Evolutionary conservation across 1,284 basidiomycete species (phyloP).

Genomic region (Inonotus obliquus): DNA sequence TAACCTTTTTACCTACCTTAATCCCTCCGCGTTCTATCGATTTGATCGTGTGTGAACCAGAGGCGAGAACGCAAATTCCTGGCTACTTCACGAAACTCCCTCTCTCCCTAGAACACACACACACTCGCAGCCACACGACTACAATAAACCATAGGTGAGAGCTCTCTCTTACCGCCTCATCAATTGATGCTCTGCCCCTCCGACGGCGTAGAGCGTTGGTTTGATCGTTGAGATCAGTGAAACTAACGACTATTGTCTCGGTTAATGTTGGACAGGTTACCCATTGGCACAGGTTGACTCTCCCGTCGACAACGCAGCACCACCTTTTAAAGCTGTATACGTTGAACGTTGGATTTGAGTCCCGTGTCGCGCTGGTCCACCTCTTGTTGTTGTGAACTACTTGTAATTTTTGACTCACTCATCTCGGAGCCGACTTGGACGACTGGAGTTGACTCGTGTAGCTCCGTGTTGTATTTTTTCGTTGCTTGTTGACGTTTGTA

Average conservation of each 20-base stretch:
- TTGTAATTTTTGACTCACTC: background rate
- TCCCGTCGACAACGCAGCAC: background rate
- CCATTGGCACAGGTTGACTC: constrained; percentile 1
- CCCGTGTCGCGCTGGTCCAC: background rate
- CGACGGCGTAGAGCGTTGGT: background rate
- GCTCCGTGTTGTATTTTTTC: background rate
- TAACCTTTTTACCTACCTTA: background rate
- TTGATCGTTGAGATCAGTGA: background rate
- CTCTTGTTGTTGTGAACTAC: no score
- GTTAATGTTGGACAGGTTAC: background rate
- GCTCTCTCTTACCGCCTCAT: no score
- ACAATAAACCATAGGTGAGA: background rate
- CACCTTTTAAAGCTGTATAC: background rate
- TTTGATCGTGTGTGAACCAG: background rate
- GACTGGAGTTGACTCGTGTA: background rate
- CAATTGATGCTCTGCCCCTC: background rate
- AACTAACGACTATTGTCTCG: constrained; percentile 4
- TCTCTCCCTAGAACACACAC: no score
- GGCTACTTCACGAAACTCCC: no score
- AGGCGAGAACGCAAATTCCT: background rate
- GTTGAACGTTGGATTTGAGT: background rate
- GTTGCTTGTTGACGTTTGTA: background rate
- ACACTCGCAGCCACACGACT: no score
- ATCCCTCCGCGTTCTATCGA: background rate
- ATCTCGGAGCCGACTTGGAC: background rate